Conservation (phyloP, 148 eudicot genomes). For the Pouteria glomerata region DNA sequence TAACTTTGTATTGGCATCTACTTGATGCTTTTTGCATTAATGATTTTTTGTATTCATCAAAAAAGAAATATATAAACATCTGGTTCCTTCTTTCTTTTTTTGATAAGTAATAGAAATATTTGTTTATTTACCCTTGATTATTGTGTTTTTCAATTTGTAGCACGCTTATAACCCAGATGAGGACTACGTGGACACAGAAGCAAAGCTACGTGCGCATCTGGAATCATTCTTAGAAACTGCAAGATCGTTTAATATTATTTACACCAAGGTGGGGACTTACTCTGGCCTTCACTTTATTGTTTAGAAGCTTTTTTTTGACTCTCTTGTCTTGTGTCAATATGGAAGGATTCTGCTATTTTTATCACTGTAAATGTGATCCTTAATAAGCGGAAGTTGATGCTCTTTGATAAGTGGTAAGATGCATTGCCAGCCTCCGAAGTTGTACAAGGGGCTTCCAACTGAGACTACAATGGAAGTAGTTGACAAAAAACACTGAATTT, state of each 20-base stretch:
- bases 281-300: slow-evolving; percentile 11
- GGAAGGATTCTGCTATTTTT: neutral
- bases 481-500: neutral
- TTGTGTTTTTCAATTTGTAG: slow-evolving; percentile 31
- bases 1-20: too few relatives aligned
- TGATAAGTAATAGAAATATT: neutral
- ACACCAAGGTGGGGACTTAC: slow-evolving; percentile 64
- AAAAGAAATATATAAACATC: neutral
- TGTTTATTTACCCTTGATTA: slow-evolving; percentile 7
- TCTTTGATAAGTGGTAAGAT: neutral
- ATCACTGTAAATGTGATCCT: neutral
- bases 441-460: neutral
- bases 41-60: too few relatives aligned
- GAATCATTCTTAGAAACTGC: slow-evolving; percentile 95
- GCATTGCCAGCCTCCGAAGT: neutral
- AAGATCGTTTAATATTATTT: slow-evolving; percentile 77
- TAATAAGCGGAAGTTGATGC: neutral
- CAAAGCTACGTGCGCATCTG: slow-evolving; percentile 69
- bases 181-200: slow-evolving; percentile 77
- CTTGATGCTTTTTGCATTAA: too few relatives aligned
- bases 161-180: slow-evolving; percentile 95
- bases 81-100: neutral
- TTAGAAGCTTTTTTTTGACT: neutral
- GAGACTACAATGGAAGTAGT: neutral
- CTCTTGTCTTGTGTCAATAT: neutral